phyloP scores from a whole-genome alignment of 306 rosid genomes.

The Betula pendula region DNA sequence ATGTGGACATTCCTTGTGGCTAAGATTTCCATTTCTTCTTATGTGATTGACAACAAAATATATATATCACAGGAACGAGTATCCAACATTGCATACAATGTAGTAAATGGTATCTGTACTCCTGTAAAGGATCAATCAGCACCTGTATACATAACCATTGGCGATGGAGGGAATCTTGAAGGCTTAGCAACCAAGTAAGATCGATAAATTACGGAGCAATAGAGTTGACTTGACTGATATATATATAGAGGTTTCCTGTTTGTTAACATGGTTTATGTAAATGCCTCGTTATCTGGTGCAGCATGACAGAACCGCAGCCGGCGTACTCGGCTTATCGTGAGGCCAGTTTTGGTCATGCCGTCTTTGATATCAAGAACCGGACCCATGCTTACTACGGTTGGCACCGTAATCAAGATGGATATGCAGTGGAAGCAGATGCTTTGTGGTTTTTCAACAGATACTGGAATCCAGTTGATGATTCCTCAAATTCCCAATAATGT shows the following conservation, averaged over 20 bases:
- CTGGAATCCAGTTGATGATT: slow-evolving; percentile 40
- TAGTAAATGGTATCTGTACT: slow-evolving; percentile 43
- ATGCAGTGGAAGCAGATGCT: slow-evolving; percentile 53
- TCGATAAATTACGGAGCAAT: not conserved
- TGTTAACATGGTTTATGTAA: not conserved
- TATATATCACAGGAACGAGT: slow-evolving; percentile 43
- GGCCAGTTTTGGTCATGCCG: slow-evolving; percentile 60
- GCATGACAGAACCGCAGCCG: slow-evolving; percentile 64
- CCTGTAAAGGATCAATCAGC: slow-evolving; percentile 49
- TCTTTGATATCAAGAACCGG: slow-evolving; percentile 48
- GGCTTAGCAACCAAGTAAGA: slow-evolving; percentile 50
- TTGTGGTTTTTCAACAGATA: slow-evolving; percentile 53
- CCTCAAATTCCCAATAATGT: slow-evolving; percentile 21
- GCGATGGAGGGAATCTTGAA: slow-evolving; percentile 62
- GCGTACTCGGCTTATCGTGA: slow-evolving; percentile 56
- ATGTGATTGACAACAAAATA: not conserved
- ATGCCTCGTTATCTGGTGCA: slow-evolving; percentile 20
- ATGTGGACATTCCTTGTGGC: not conserved
- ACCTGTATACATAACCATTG: slow-evolving; percentile 59
- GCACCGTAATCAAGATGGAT: slow-evolving; percentile 58
- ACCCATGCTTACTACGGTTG: slow-evolving; percentile 56
- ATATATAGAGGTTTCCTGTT: not conserved
- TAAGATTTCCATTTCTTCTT: not conserved
- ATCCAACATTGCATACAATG: slow-evolving; percentile 49
- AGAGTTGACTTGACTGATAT: not conserved